phyloP scores from a whole-genome alignment of 2,329 filamentous ascomycete genomes.

The Talaromyces sp. region DNA sequence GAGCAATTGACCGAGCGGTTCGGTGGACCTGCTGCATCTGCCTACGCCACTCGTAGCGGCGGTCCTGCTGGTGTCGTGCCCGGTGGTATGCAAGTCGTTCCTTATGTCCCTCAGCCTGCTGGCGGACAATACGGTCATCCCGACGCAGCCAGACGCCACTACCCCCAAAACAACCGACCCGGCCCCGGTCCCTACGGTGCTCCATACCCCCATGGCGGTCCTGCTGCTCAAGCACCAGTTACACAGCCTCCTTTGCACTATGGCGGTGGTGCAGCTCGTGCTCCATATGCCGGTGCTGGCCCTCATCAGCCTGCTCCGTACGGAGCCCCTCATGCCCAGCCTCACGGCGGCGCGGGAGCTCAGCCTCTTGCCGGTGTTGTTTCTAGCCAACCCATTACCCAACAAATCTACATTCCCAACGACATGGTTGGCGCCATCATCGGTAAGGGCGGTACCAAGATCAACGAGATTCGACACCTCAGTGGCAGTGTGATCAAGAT shows the following conservation, averaged over 20 bases:
- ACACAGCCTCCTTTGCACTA: conserved; percentile 75
- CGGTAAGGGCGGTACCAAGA: conserved; percentile 96
- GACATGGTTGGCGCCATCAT: conserved; percentile 99
- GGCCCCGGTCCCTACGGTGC: conserved; percentile 69
- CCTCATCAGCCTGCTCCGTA: conserved; percentile 74
- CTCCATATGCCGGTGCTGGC: conserved; percentile 73
- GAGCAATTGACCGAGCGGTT: conserved; percentile 97
- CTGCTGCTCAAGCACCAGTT: conserved; percentile 51
- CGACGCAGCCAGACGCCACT: conserved; percentile 76
- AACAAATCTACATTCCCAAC: conserved; percentile 98
- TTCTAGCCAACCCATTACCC: conserved; percentile 81
- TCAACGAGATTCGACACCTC: conserved; percentile 97
- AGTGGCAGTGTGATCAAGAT: conserved; percentile 99
- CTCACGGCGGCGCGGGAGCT: conserved; percentile 61
- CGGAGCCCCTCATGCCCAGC: conserved; percentile 60
- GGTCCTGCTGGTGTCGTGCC: conserved; percentile 90
- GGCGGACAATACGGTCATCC: conserved; percentile 90
- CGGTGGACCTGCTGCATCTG: conserved; percentile 92
- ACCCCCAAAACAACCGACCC: conserved; percentile 70
- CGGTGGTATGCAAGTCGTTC: conserved; percentile 98
- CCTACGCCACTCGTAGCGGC: conserved; percentile 92
- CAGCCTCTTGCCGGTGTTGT: conserved; percentile 70
- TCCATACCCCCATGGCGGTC: conserved; percentile 69
- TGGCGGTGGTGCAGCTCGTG: conserved; percentile 66
- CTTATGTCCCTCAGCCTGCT: conserved; percentile 89